Percentiles rank a stretch among this genome's conserved stretches.
These are phyloP conservation scores for Artemisia tridentata DNA, from an alignment of 129 eudicot genomes.

Conservation along the genomic window DNA sequence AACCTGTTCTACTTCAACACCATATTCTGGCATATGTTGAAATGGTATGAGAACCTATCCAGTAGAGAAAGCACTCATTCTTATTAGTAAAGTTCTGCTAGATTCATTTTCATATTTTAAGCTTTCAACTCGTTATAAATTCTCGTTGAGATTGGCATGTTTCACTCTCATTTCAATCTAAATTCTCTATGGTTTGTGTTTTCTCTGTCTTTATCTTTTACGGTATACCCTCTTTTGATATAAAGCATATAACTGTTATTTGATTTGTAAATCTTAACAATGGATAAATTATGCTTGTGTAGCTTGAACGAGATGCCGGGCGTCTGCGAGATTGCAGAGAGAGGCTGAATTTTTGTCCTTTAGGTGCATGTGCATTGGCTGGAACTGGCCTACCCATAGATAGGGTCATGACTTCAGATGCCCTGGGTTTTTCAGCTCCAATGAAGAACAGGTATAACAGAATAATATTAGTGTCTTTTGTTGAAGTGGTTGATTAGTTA, in stretches of 20 bases:
- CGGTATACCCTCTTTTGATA: neutral
- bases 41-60: constrained; percentile 49
- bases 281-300: constrained; percentile 29
- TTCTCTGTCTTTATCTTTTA: neutral
- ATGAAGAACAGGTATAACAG: constrained; percentile 82
- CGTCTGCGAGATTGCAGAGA: constrained; percentile 79
- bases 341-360: constrained; percentile 80
- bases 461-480: neutral
- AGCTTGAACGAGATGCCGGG: constrained; percentile 97
- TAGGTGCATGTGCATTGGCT: constrained; percentile 99
- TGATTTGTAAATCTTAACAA: neutral
- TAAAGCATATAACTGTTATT: constrained; percentile 2
- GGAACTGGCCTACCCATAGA: constrained; percentile 98
- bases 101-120: too few species aligned
- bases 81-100: too few species aligned
- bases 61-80: neutral
- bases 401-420: constrained; percentile 89
- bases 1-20: constrained; percentile 90
- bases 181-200: too few species aligned
- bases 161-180: too few species aligned
- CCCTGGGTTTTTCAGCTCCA: constrained; percentile 91
- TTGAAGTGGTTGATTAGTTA: constrained; percentile 19
- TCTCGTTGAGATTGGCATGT: too few species aligned
- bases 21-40: constrained; percentile 91
- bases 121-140: too few species aligned